Evolutionary conservation across 140 eudicot genomes (phyloP), one percentile per base, ranked within the genome.

Genomic region (Bidens hawaiensis): DNA sequence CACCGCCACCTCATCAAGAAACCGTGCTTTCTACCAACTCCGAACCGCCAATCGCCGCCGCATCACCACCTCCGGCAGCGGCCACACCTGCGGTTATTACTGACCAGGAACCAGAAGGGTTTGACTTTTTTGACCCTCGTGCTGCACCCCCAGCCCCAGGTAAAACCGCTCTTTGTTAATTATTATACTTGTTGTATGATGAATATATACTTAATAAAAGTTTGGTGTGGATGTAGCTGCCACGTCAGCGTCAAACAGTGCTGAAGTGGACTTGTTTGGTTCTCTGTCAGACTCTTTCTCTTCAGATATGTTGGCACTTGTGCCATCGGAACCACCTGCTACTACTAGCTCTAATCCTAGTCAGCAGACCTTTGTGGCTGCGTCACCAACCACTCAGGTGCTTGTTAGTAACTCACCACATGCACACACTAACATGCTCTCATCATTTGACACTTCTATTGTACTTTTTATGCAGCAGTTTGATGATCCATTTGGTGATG

Each of bases 401-500:
- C 8, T 56, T 64, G 33, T 42, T 25, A 17, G 5, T n/a, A 59
- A 58, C 68, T 49, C 30, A 10, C 65, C 19, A 52, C 21, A 14
- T 1, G n/a, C 21, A 11, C 1, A 5, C 38, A 0, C 60, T 4
- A 33, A 24, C 5, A 12, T 17, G 3, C 27, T 4, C 59, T 4
- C 34, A 52, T 10, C 19, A 13, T 53, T 53, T 53, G 13, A 53
- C 40, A 43, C 57, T 74, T 33, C 51, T 65, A 22, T 46, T 28
- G 17, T 48, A n/a, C 25, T 52, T 13, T 46, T 12, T 38, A 50
- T 80, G 84, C 99, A 94, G 99, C 71, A 81, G 18, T 94, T 83
- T 71, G 97, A 81, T 59, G 95, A 93, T 67, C 99, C 97, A 47
- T 93, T 93, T 79, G 99, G 99, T 15, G 97, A 88, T 71, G 91